phyloP scores from a whole-genome alignment of 352 stramenopile genomes.

The Globisporangium canariense region DNA sequence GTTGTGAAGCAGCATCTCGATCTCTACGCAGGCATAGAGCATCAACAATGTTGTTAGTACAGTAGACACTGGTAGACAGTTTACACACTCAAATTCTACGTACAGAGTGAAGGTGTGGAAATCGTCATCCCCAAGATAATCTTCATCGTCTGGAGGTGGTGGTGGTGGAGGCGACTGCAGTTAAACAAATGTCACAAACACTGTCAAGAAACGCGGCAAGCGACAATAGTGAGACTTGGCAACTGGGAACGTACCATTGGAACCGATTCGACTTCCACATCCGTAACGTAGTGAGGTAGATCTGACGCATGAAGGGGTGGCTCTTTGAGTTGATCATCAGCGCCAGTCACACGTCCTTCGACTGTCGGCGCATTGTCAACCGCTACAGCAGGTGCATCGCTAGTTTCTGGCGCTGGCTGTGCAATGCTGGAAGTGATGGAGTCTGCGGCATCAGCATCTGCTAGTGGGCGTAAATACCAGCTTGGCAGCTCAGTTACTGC shows the following conservation, averaged over 20 bases:
- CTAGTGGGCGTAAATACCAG: slow-evolving; percentile 11
- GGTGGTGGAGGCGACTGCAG: slow-evolving; percentile 43
- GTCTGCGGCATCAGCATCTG: not conserved
- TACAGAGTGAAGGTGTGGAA: slow-evolving; percentile 29
- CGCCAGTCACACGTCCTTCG: not conserved
- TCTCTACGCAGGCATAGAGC: not conserved
- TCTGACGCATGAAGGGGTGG: not conserved
- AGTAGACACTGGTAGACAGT: no score
- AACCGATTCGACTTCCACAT: not conserved
- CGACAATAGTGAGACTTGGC: not conserved
- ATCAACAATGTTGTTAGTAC: not conserved
- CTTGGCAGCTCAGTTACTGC: slow-evolving; percentile 7
- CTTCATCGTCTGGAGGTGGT: slow-evolving; percentile 45
- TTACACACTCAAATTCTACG: not conserved
- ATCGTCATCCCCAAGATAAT: slow-evolving; percentile 25
- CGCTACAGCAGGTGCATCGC: not conserved
- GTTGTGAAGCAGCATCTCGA: not conserved
- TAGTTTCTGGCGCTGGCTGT: not conserved
- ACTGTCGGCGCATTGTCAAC: not conserved
- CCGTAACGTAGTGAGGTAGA: not conserved
- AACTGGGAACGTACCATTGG: slow-evolving; percentile 4
- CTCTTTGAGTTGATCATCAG: not conserved
- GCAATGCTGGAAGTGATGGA: not conserved
- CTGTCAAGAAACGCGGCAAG: not conserved
- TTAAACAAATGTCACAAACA: not conserved